A percentile compares a stretch with the other conserved stretches of the same genome.
Evolutionary conservation across 208 protist genomes (phyloP).

Genomic region (Leishmania braziliensis): DNA sequence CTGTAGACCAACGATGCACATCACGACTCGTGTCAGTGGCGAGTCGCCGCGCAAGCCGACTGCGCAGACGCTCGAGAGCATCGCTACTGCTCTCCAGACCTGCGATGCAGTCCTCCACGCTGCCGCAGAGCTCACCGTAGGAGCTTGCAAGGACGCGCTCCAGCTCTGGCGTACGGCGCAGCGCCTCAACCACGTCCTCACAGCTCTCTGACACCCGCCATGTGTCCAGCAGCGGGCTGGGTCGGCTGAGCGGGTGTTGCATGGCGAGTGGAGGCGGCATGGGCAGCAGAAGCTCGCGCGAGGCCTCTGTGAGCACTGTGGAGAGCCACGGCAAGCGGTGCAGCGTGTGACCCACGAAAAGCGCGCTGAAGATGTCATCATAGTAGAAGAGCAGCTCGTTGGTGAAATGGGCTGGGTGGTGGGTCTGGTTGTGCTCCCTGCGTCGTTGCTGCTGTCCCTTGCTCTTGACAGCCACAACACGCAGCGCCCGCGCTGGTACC

Average conservation of each 20-base stretch:
- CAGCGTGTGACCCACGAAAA: constrained; percentile 52
- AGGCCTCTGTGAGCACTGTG: constrained; percentile 44
- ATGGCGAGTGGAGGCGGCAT: constrained; percentile 42
- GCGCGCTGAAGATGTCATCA: constrained; percentile 56
- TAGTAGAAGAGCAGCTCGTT: constrained; percentile 62
- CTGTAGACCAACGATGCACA: constrained; percentile 44
- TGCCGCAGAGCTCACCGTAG: constrained; percentile 69
- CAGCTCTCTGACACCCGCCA: constrained; percentile 49
- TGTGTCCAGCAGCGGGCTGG: constrained; percentile 39
- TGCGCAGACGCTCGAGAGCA: constrained; percentile 66
- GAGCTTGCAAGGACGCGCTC: constrained; percentile 56
- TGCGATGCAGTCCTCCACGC: constrained; percentile 48
- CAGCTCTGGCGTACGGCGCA: constrained; percentile 44
- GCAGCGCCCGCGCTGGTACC: constrained; percentile 15
- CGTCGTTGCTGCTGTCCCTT: constrained; percentile 35
- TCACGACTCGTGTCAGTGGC: constrained; percentile 62
- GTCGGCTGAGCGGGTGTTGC: constrained; percentile 22
- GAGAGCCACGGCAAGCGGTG: constrained; percentile 68
- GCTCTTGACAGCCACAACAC: constrained; percentile 28
- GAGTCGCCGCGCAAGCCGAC: constrained; percentile 61
- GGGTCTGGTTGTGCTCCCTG: constrained; percentile 16
- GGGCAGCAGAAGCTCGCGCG: constrained; percentile 37
- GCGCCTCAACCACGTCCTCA: constrained; percentile 30
- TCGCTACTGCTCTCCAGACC: constrained; percentile 38
- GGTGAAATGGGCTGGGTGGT: constrained; percentile 63